Evolutionary conservation across 2,329 filamentous ascomycete species (phyloP).

Genomic region (Chaetomium strumarium): DNA sequence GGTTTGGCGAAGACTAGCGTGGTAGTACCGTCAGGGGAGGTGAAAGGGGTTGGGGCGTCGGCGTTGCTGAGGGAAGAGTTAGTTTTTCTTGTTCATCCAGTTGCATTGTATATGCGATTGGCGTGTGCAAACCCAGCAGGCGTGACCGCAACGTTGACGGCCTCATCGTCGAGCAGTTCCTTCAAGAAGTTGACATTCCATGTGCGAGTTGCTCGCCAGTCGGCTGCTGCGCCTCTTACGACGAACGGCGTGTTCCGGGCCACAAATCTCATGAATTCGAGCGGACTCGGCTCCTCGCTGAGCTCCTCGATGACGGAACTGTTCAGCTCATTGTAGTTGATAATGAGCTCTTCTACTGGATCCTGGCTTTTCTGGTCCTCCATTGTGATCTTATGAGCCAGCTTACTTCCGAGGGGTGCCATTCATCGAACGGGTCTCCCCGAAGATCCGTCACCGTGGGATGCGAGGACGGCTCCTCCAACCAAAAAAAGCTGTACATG

Average conservation of each 20-base stretch:
- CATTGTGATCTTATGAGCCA: slow-evolving; percentile 5
- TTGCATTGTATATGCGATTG: not conserved
- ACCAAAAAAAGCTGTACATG: too few species aligned
- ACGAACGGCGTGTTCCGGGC: slow-evolving; percentile 70
- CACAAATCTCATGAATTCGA: slow-evolving; percentile 77
- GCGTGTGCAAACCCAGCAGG: slow-evolving; percentile 49
- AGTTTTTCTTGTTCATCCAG: not conserved
- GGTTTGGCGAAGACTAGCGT: slow-evolving; percentile 62
- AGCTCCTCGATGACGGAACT: slow-evolving; percentile 54
- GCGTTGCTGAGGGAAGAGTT: slow-evolving; percentile 35
- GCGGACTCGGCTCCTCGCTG: slow-evolving; percentile 58
- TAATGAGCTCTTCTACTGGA: slow-evolving; percentile 52
- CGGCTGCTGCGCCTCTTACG: slow-evolving; percentile 53
- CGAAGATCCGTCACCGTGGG: too few species aligned
- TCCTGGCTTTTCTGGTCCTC: slow-evolving; percentile 26
- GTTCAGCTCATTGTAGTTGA: slow-evolving; percentile 70
- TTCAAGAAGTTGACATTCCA: slow-evolving; percentile 61
- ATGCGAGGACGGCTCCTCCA: too few species aligned
- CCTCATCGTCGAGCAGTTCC: slow-evolving; percentile 45
- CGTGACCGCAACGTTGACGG: slow-evolving; percentile 73
- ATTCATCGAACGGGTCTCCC: not conserved
- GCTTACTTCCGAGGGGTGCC: not conserved
- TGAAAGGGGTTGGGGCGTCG: slow-evolving; percentile 45
- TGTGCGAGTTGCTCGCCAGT: slow-evolving; percentile 56
- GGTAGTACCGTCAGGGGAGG: slow-evolving; percentile 20